phyloP scores from a whole-genome alignment of 2,329 filamentous ascomycete genomes.

The Aspergillus pseudoterreus region DNA sequence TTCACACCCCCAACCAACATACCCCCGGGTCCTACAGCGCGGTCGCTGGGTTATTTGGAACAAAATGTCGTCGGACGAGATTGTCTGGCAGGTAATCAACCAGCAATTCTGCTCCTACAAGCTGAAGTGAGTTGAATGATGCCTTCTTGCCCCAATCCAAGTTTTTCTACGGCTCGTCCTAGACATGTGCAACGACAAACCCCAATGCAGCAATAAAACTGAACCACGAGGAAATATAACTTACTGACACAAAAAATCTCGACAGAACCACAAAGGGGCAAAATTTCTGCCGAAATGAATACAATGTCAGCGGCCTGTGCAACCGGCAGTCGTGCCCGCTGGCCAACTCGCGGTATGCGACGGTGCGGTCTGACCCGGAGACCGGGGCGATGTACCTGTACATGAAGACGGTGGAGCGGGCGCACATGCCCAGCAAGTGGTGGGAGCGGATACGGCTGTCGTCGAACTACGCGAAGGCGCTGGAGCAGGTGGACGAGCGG shows the following conservation, averaged over 20 bases:
- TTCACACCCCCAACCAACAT: neutral
- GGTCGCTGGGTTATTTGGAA: neutral
- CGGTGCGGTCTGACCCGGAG: slow-evolving; percentile 75
- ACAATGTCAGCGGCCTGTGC: slow-evolving; percentile 80
- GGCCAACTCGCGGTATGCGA: slow-evolving; percentile 89
- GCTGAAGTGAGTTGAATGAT: slow-evolving; percentile 64
- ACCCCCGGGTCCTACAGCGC: neutral
- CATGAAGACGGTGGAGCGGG: slow-evolving; percentile 91
- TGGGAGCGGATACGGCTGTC: slow-evolving; percentile 93
- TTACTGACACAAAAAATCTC: neutral
- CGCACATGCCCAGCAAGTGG: slow-evolving; percentile 82
- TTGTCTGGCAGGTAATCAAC: slow-evolving; percentile 96
- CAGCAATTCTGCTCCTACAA: slow-evolving; percentile 95
- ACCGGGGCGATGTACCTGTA: slow-evolving; percentile 88
- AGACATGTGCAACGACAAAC: neutral
- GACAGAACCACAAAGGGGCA: slow-evolving; percentile 74
- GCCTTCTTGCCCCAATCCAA: too few species aligned
- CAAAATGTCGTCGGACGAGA: slow-evolving; percentile 85
- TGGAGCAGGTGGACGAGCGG: slow-evolving; percentile 80
- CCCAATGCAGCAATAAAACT: neutral
- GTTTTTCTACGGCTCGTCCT: neutral
- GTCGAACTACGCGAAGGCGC: slow-evolving; percentile 83
- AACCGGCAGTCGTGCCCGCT: slow-evolving; percentile 86
- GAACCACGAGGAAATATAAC: neutral
- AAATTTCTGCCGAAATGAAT: slow-evolving; percentile 94